Evolutionary conservation across 805 yeast genomes (phyloP), one percentile per base, ranked within the genome.

Genomic region (Saturnispora serradocipensis): DNA sequence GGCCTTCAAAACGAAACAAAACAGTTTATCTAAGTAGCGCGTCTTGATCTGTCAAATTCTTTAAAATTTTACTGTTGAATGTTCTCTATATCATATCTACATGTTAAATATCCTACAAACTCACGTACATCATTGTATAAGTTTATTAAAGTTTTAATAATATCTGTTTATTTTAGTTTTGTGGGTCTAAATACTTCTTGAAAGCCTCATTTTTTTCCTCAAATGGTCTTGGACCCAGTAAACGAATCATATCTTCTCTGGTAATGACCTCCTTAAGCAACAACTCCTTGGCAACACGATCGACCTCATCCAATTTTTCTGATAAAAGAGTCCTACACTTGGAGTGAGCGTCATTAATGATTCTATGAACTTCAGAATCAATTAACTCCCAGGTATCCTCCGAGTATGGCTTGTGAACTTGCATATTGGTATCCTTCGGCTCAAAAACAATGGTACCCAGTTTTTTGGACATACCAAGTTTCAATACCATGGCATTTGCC

Each of bases 401-500:
- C 59, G 95, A 85, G 66, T 82, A 95, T 35, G 96, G 95, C 68
- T 90, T 91, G 49, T 66, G 68, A 11, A 66, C 66, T 56, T 66
- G 69, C 59, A 64, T 59, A 54, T 75, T 78, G 32, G 84, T 83
- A 59, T 78, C 76, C 54, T 75, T 83, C 56, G 81, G 80, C 59
- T 86, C 95, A 61, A 81, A 86, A 45, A 81, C 77, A 50, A 89
- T 82, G 64, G 85, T 81, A n/a, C 99, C 99, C 42, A 93, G 76
- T 64, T 84, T 83, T 25, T 75, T 67, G 5, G 91, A 82, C 99
- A 93, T 93, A 50, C 99, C 99, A 61, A 88, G 77, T 56, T 82
- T 80, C 44, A 91, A 78, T 24, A 95, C 96, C 99, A 93, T 93
- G 27, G 85, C 80, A 46, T 84, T 86, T 1, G 98, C 98, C 79